Percentiles rank a stretch among this genome's conserved stretches.
Evolutionary conservation across 768 basidiomycete genomes (phyloP).

Genomic region (Thelephora ganbajun): DNA sequence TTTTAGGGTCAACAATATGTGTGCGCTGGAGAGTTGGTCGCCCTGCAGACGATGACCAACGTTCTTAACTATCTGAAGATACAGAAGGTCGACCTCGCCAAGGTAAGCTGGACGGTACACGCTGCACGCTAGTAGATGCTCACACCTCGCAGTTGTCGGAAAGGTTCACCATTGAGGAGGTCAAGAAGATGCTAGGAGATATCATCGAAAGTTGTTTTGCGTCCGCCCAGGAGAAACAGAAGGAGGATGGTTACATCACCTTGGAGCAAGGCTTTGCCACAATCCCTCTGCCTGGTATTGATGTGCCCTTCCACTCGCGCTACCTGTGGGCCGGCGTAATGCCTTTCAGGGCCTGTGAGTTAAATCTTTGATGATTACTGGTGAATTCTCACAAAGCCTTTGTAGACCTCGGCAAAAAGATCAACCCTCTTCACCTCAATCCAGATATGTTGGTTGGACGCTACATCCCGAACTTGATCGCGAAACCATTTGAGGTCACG

Average conservation of each 20-base stretch:
- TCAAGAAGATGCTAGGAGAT: conserved; percentile 89
- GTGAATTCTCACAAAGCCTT: conserved; percentile 3
- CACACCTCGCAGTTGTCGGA: conserved; percentile 53
- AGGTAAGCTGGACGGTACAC: conserved; percentile 30
- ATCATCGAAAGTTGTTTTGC: conserved; percentile 77
- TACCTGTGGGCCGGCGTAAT: conserved; percentile 98
- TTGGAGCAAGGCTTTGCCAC: conserved; percentile 96
- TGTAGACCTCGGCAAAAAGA: conserved; percentile 92
- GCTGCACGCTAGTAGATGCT: conserved; percentile 3
- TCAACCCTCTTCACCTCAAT: conserved; percentile 81
- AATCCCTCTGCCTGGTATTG: conserved; percentile 90
- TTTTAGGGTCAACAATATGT: conserved; percentile 97
- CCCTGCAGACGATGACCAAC: conserved; percentile 87
- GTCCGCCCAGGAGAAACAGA: conserved; percentile 65
- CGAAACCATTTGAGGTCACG: conserved; percentile 72
- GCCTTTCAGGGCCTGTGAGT: conserved; percentile 90
- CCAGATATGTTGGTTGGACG: conserved; percentile 90
- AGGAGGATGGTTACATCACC: conserved; percentile 76
- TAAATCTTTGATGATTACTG: background rate
- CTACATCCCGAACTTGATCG: conserved; percentile 96
- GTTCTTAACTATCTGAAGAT: conserved; percentile 94
- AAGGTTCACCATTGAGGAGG: conserved; percentile 78
- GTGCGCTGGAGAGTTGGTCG: conserved; percentile 91
- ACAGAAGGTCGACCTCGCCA: conserved; percentile 86
- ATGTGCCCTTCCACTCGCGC: conserved; percentile 98